A percentile compares a stretch with the other conserved stretches of the same genome.
phyloP scores from a whole-genome alignment of 441 rosid genomes.

The Geranium incanum region DNA sequence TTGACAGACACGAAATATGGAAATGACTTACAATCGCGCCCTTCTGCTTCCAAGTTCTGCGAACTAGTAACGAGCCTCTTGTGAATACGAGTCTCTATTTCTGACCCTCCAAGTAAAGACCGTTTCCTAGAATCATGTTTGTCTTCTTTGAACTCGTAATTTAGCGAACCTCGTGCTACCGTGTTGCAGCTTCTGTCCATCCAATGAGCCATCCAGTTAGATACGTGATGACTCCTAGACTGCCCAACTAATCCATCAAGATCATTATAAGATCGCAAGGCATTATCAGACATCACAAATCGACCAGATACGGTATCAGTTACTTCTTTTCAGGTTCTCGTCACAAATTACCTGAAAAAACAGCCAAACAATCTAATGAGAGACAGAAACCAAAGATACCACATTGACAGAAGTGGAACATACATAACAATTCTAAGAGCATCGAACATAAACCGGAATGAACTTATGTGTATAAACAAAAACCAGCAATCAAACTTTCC shows the following conservation, averaged over 20 bases:
- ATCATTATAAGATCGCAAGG: slow-evolving; percentile 21
- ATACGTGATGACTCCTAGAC: slow-evolving; percentile 13
- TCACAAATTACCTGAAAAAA: neutral
- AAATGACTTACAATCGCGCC: slow-evolving; percentile 22
- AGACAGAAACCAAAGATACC: neutral
- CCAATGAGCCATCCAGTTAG: slow-evolving; percentile 25
- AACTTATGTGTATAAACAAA: neutral
- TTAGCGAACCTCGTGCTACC: slow-evolving; percentile 13
- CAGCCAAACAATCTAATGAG: neutral
- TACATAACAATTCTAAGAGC: neutral
- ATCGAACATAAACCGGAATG: neutral
- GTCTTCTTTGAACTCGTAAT: slow-evolving; percentile 16
- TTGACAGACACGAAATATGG: too few species aligned
- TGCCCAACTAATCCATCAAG: slow-evolving; percentile 21
- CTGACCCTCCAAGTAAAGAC: neutral
- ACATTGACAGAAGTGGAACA: neutral
- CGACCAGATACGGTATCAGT: neutral
- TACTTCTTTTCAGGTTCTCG: neutral
- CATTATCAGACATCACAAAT: slow-evolving; percentile 36
- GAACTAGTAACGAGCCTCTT: slow-evolving; percentile 23
- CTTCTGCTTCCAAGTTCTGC: slow-evolving; percentile 20
- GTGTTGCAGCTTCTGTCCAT: slow-evolving; percentile 23
- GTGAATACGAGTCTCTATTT: slow-evolving; percentile 20
- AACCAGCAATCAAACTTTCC: neutral
- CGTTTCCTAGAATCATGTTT: slow-evolving; percentile 15